These are phyloP conservation scores for Colletotrichum truncatum DNA, from an alignment of 2,329 filamentous ascomycete genomes.

Conservation along the genomic window DNA sequence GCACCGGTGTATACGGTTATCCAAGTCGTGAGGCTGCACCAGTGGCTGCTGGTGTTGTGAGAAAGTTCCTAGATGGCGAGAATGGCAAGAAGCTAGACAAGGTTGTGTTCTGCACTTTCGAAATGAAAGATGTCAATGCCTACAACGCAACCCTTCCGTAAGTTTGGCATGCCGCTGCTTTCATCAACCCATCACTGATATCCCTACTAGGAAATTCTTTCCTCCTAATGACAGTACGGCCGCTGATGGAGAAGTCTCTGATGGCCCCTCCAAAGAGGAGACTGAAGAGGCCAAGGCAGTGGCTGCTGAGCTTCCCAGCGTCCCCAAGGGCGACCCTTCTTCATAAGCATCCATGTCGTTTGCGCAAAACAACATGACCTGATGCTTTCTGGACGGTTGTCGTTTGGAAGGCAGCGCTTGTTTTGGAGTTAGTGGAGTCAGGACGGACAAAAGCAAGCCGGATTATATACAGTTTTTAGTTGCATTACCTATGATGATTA, in stretches of 20 bases:
- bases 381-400: background rate
- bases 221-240: slow-evolving; percentile 31
- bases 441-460: background rate
- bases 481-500: too few species aligned
- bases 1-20: slow-evolving; percentile 91
- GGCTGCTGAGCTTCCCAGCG: slow-evolving; percentile 43
- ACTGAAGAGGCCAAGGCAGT: slow-evolving; percentile 36
- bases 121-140: slow-evolving; percentile 77
- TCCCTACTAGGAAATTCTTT: slow-evolving; percentile 9
- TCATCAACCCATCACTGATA: background rate
- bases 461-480: background rate
- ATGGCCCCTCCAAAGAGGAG: slow-evolving; percentile 34
- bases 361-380: background rate
- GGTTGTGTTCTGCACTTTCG: slow-evolving; percentile 87
- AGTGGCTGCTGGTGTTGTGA: slow-evolving; percentile 71
- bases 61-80: slow-evolving; percentile 60
- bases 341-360: background rate
- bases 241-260: slow-evolving; percentile 27
- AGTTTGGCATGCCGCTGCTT: slow-evolving; percentile 45
- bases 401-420: too few species aligned
- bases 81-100: slow-evolving; percentile 67
- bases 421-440: slow-evolving; percentile 1
- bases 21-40: slow-evolving; percentile 77
- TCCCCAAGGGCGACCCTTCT: slow-evolving; percentile 43
- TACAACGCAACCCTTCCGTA: slow-evolving; percentile 81